A percentile compares a stretch with the other conserved stretches of the same genome.
Conservation (phyloP, 176 grass and related monocot species). For the Eragrostis curvula region DNA sequence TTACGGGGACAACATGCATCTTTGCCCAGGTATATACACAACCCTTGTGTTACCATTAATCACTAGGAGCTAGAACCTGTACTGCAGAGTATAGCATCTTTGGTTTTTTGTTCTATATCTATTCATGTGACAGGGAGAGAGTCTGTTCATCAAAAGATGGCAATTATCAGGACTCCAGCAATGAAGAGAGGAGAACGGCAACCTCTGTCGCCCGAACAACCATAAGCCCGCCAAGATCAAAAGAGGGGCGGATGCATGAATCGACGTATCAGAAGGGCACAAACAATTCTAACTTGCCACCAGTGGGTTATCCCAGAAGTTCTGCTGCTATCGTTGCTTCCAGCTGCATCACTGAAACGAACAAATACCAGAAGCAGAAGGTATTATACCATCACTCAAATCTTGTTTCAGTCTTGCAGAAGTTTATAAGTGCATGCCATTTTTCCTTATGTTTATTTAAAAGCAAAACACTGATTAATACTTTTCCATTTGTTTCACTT, state of each 20-base stretch:
- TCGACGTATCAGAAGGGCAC: slow-evolving; percentile 32
- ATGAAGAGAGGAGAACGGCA: slow-evolving; percentile 47
- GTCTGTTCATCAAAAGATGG: slow-evolving; percentile 53
- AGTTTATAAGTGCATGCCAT: not conserved
- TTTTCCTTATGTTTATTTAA: slow-evolving; percentile 1
- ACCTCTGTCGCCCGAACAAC: slow-evolving; percentile 60
- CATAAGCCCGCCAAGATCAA: slow-evolving; percentile 56
- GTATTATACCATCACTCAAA: not conserved
- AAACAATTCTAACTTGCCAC: slow-evolving; percentile 7
- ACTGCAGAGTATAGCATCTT: not conserved
- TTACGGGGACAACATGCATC: slow-evolving; percentile 71
- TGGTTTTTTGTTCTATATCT: slow-evolving; percentile 23
- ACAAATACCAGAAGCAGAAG: slow-evolving; percentile 38
- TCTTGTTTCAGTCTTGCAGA: slow-evolving; percentile 1
- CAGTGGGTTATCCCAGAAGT: slow-evolving; percentile 52
- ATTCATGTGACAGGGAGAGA: slow-evolving; percentile 68
- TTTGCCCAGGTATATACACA: slow-evolving; percentile 71
- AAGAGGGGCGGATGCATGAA: slow-evolving; percentile 6
- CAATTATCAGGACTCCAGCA: slow-evolving; percentile 37
- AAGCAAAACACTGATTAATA: not conserved
- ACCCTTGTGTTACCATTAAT: not conserved
- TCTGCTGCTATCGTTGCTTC: slow-evolving; percentile 66
- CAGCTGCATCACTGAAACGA: slow-evolving; percentile 39
- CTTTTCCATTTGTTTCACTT: not conserved
- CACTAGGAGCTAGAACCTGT: not conserved